Conservation (phyloP, 1,284 basidiomycete species). For the Puccinia triticina region DNA sequence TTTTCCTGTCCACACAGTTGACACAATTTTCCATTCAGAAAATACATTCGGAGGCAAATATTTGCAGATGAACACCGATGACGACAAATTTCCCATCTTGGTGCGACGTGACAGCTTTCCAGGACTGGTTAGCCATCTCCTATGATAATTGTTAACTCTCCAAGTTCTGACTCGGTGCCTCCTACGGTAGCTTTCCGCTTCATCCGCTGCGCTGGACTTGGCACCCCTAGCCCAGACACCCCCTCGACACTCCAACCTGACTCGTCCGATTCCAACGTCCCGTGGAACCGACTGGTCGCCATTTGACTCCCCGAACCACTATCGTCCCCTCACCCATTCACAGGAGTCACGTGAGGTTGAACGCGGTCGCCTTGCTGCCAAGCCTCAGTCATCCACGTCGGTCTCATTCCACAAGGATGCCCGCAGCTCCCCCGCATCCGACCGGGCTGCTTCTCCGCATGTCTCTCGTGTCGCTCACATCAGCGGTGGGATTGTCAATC, state of each 20-base stretch:
- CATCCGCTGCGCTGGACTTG: conserved; percentile 87
- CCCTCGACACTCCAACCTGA: conserved; percentile 68
- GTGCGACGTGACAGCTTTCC: conserved; percentile 63
- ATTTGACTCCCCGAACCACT: conserved; percentile 66
- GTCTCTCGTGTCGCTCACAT: conserved; percentile 40
- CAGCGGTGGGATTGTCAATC: conserved; percentile 12
- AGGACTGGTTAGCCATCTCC: conserved; percentile 67
- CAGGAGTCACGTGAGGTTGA: conserved; percentile 66
- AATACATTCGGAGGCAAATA: conserved; percentile 73
- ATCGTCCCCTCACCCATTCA: conserved; percentile 67
- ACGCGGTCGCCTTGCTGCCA: conserved; percentile 67
- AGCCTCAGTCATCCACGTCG: conserved; percentile 65
- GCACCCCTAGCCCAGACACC: conserved; percentile 83
- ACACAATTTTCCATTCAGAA: conserved; percentile 64
- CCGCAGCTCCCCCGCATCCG: conserved; percentile 45
- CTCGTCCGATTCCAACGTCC: conserved; percentile 65
- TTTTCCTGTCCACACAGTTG: conserved; percentile 45
- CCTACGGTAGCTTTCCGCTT: conserved; percentile 71
- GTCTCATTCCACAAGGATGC: conserved; percentile 53
- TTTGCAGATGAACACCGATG: conserved; percentile 79
- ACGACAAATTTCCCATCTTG: conserved; percentile 75
- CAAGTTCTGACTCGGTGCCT: not conserved
- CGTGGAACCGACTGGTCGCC: conserved; percentile 83
- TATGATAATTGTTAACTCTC: conserved; percentile 53
- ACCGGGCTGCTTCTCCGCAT: conserved; percentile 43